phyloP scores from a whole-genome alignment of 2,329 filamentous ascomycete genomes.

The Laburnicola sp. region DNA sequence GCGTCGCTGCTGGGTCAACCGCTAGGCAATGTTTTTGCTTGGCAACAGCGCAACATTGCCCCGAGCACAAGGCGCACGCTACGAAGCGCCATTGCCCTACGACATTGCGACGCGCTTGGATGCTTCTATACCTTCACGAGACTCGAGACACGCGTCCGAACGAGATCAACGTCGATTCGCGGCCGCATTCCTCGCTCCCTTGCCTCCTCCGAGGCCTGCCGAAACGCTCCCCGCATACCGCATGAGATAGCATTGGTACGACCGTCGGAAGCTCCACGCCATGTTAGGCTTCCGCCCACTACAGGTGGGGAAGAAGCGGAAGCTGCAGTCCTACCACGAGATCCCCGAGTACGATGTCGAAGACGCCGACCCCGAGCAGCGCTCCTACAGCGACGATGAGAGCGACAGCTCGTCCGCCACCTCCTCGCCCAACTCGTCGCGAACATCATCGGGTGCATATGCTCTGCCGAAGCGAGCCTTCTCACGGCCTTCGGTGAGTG shows the following conservation, averaged over 20 bases:
- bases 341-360: conserved; percentile 36
- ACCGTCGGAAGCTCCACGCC: background rate
- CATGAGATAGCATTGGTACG: conserved; percentile 7
- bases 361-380: conserved; percentile 46
- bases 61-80: no score
- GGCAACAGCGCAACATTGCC: no score
- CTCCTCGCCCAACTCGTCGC: conserved; percentile 57
- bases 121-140: no score
- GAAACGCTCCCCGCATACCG: conserved; percentile 5
- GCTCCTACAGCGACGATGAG: conserved; percentile 39
- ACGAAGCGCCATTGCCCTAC: no score
- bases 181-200: conserved; percentile 6
- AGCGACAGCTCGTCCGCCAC: conserved; percentile 45
- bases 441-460: conserved; percentile 45
- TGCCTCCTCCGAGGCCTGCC: background rate
- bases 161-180: no score
- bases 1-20: no score
- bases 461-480: conserved; percentile 26
- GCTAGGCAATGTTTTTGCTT: no score
- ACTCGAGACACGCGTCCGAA: no score
- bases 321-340: conserved; percentile 37
- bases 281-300: conserved; percentile 46
- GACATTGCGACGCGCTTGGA: no score
- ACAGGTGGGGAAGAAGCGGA: conserved; percentile 44
- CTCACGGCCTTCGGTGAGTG: conserved; percentile 36